Conservation (phyloP, 345 rosid species). For the Alliaria petiolata region DNA sequence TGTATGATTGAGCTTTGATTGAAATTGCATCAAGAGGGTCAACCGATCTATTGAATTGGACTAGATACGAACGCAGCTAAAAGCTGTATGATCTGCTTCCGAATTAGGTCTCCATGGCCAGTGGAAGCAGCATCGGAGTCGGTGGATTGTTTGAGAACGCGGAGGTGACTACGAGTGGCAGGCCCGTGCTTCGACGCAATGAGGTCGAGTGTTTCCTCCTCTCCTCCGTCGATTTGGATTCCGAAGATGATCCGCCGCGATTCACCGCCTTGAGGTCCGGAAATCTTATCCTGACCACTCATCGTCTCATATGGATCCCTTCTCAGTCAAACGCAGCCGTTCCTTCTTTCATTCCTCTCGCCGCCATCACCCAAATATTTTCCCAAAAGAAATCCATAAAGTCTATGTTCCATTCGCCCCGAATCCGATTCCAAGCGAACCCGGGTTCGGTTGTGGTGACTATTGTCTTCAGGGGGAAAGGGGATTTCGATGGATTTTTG, state of each 20-base stretch:
- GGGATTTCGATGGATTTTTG: constrained; percentile 72
- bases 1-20: not conserved
- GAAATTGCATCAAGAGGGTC: not conserved
- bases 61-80: not conserved
- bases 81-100: constrained; percentile 18
- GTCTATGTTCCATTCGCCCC: constrained; percentile 77
- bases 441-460: constrained; percentile 60
- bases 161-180: constrained; percentile 67
- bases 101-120: constrained; percentile 20
- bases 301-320: constrained; percentile 87
- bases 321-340: constrained; percentile 36
- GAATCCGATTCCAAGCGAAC: constrained; percentile 70
- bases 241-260: constrained; percentile 45
- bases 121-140: constrained; percentile 26
- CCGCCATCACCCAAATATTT: constrained; percentile 49
- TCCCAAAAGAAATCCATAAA: constrained; percentile 64
- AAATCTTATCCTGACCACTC: constrained; percentile 69
- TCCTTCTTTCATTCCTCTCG: constrained; percentile 46
- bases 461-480: constrained; percentile 71
- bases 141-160: constrained; percentile 32
- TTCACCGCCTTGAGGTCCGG: constrained; percentile 55
- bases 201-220: constrained; percentile 78
- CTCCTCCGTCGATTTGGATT: constrained; percentile 71
- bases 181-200: constrained; percentile 66
- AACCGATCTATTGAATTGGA: not conserved